A percentile compares a stretch with the other conserved stretches of the same genome.
phyloP scores from a whole-genome alignment of 352 stramenopile species.

The Globisporangium megalacanthum region DNA sequence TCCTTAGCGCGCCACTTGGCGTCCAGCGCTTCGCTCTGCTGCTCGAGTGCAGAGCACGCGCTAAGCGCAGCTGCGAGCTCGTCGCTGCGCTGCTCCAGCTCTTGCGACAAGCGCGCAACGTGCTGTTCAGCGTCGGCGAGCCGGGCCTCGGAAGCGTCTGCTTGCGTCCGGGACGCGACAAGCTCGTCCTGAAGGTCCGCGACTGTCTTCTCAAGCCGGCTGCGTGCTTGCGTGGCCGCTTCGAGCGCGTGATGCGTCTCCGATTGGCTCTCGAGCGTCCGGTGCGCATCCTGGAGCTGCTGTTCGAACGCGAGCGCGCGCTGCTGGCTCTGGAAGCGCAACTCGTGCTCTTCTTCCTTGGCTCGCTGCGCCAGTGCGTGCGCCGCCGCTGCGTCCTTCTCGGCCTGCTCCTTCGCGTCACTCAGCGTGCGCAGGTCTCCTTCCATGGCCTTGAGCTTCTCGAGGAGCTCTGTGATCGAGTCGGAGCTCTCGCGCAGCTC shows the following conservation, averaged over 20 bases:
- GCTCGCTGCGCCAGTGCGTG: slow-evolving; percentile 23
- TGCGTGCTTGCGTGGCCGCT: slow-evolving; percentile 14
- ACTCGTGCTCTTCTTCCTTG: slow-evolving; percentile 50
- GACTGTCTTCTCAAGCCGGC: slow-evolving; percentile 22
- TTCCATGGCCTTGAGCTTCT: slow-evolving; percentile 35
- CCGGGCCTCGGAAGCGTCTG: slow-evolving; percentile 19
- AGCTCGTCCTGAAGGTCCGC: slow-evolving; percentile 28
- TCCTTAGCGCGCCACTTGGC: slow-evolving; percentile 6
- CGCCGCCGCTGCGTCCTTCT: slow-evolving; percentile 30
- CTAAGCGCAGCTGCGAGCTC: not conserved
- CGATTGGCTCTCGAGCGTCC: slow-evolving; percentile 9
- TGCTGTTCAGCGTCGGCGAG: not conserved
- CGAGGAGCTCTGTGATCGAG: slow-evolving; percentile 25
- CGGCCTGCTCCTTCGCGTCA: slow-evolving; percentile 21
- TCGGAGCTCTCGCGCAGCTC: slow-evolving; percentile 50
- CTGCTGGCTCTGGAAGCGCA: slow-evolving; percentile 58
- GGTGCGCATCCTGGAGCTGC: slow-evolving; percentile 20
- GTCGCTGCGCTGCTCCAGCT: slow-evolving; percentile 2
- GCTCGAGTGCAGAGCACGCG: slow-evolving; percentile 6
- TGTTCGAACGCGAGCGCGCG: slow-evolving; percentile 32
- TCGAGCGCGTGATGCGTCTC: slow-evolving; percentile 7
- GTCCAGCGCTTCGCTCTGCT: slow-evolving; percentile 12
- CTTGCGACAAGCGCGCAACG: not conserved
- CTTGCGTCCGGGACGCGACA: slow-evolving; percentile 15
- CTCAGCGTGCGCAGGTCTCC: slow-evolving; percentile 15